Conservation (phyloP, 176 grass and related monocot genomes). For the Carex pumila region DNA sequence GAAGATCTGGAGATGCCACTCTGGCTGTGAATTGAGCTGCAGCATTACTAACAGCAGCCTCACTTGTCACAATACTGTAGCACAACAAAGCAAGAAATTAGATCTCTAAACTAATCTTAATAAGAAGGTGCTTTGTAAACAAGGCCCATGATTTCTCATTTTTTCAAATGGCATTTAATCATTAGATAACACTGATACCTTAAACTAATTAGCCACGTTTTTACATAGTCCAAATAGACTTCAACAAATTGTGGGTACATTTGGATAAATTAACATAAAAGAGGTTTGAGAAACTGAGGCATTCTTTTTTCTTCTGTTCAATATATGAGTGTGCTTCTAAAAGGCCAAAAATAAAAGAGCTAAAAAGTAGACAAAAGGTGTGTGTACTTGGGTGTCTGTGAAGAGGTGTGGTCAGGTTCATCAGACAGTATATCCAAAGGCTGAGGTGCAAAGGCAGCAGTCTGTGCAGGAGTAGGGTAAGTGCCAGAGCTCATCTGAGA, state of each 20-base stretch:
- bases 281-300: not conserved
- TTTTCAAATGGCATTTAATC: not conserved
- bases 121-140: not conserved
- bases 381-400: slow-evolving; percentile 46
- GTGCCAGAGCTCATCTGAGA: slow-evolving; percentile 23
- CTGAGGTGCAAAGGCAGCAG: slow-evolving; percentile 38
- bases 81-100: slow-evolving; percentile 11
- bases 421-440: slow-evolving; percentile 54
- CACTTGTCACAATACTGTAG: slow-evolving; percentile 41
- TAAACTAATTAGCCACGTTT: not conserved
- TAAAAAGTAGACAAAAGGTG: not conserved
- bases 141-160: not conserved
- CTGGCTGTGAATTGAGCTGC: slow-evolving; percentile 41
- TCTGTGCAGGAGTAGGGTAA: slow-evolving; percentile 39
- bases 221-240: not conserved
- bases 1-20: slow-evolving; percentile 49
- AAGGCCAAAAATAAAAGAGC: not conserved
- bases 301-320: not conserved
- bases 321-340: not conserved
- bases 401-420: slow-evolving; percentile 36
- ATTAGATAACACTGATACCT: not conserved
- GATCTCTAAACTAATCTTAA: not conserved
- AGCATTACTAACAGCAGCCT: slow-evolving; percentile 29
- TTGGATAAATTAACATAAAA: not conserved
- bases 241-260: not conserved